Evolutionary conservation across 495 filamentous ascomycete species (phyloP), one percentile per base, ranked within the genome.

Genomic region (Bathelium albidoporum): DNA sequence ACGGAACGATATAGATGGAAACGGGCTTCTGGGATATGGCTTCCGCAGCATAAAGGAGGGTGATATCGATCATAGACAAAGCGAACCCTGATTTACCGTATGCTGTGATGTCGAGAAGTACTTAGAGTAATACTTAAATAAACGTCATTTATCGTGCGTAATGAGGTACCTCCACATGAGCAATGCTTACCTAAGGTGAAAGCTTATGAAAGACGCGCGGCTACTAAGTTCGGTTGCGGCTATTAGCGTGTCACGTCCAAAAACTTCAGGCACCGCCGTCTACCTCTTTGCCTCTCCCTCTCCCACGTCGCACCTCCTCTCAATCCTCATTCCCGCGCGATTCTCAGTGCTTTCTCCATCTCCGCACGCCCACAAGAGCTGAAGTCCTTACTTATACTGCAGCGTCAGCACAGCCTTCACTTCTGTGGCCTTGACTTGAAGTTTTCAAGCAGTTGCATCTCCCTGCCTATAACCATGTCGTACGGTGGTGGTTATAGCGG

Each of bases 1-100:
- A 53, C 26, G 16, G 39, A 1, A 32, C 29, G 2, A 63, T 52
- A 44, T 59, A 95, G 83, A 85, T 96, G 82, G 91, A 95, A 74
- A 87, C 85, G 68, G 86, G 82, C 1, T 95, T 96, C 75, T 95
- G 91, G 91, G 85, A 91, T 59, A 94, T 95, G 85, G 86, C 89
- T 1, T 64, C 68, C 55, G 55, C 31, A 29, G 43, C 39, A 16
- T 65, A 28, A 55, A 59, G 43, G 20, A 10, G 24, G 5, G n/a
- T n/a, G n/a, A n/a, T n/a, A n/a, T n/a, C 5, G 44, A 49, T 20
- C 5, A 20, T 20, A 20, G n/a, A 49, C 1, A 49, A 49, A 49
- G 44, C 1, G 44, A 20, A 12, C 16, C 16, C 22, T 49, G 10
- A 49, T 20, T 49, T 5, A 5, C 12, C 11, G 44, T 49, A 18